These are phyloP conservation scores for Spizellomyces sp. DNA, from an alignment of 192 early-diverging fungal species.

Conservation along the genomic window DNA sequence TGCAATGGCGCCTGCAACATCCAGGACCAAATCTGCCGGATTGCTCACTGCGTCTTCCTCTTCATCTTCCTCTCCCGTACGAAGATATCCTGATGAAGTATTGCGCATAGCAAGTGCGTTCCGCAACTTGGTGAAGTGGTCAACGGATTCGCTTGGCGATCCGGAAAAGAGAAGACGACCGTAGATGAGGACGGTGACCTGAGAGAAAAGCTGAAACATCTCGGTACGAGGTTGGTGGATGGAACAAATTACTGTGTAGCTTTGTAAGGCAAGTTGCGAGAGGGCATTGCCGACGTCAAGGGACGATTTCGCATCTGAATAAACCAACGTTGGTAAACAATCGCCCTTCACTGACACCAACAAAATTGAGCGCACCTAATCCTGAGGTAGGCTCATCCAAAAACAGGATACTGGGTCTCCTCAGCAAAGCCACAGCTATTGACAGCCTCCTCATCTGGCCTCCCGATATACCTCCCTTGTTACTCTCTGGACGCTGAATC, in stretches of 20 bases:
- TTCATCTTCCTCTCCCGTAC: background rate
- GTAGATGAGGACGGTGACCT: slow-evolving; percentile 65
- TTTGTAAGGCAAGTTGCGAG: slow-evolving; percentile 23
- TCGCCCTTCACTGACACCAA: too few species aligned
- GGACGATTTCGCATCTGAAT: slow-evolving; percentile 21
- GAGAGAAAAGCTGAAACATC: slow-evolving; percentile 82
- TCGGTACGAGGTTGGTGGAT: slow-evolving; percentile 80
- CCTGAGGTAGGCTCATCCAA: slow-evolving; percentile 30
- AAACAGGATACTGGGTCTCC: slow-evolving; percentile 33
- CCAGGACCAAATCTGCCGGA: slow-evolving; percentile 36
- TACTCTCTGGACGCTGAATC: slow-evolving; percentile 21
- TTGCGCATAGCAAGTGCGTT: background rate
- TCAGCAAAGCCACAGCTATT: slow-evolving; percentile 30
- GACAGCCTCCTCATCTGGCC: slow-evolving; percentile 31
- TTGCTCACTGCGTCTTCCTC: slow-evolving; percentile 10
- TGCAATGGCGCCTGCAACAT: slow-evolving; percentile 24
- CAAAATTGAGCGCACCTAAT: slow-evolving; percentile 2
- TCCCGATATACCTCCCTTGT: slow-evolving; percentile 34
- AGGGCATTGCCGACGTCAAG: slow-evolving; percentile 20
- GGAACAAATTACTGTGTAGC: slow-evolving; percentile 67
- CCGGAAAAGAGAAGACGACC: slow-evolving; percentile 25
- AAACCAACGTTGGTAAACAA: background rate
- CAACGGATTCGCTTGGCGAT: slow-evolving; percentile 1
- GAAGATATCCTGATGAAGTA: background rate
- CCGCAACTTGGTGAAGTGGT: slow-evolving; percentile 9